Evolutionary conservation across 2,329 filamentous ascomycete genomes (phyloP), one percentile per base, ranked within the genome.

Genomic region (Aureobasidium zeae): DNA sequence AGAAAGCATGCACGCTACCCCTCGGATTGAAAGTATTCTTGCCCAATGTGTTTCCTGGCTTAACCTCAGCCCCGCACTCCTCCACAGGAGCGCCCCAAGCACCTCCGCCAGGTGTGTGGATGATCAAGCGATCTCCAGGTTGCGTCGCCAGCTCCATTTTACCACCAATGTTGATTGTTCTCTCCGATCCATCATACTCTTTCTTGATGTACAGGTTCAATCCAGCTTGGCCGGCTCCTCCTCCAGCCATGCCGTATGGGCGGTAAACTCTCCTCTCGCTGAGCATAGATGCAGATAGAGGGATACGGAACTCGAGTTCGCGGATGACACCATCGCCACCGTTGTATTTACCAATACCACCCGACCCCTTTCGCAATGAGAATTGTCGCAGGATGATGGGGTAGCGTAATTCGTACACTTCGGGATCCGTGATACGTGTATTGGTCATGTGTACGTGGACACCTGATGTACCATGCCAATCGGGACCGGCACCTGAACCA

Each of bases 381-480:
- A 88, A 89, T 52, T 83, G 73, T 5, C 79, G 70, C 24, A 91
- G 64, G 1, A 91, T 61, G 1, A 87, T 82, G 0, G 83, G 83
- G 55, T 87, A 87, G 7, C 84, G 68, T 20, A 81, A 71, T 64
- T 89, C 84, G 51, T 89, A 83, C 5, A 87, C 74, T 58, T 91
- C 85, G 0, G 80, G 72, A 57, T 89, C 85, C 0, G 84, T 88
- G 56, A 88, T 89, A 11, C 83, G 74, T 3, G 84, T 89, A 60
- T 91, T 91, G 5, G 85, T 89, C 81, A 88, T 87, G 63, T 89
- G 83, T 2, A 77, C 82, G 58, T 89, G 83, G n/a, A 88, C 82
- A 12, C 82, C 83, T 41, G 70, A 77, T 9, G 81, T 80, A 26
- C 84, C 84, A 48, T 81, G 69, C 83, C 83, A 88, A 11, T 70